Evolutionary conservation across 192 early-diverging fungal genomes (phyloP), one percentile per base, ranked within the genome.

Genomic region (Funneliformis geosporum): DNA sequence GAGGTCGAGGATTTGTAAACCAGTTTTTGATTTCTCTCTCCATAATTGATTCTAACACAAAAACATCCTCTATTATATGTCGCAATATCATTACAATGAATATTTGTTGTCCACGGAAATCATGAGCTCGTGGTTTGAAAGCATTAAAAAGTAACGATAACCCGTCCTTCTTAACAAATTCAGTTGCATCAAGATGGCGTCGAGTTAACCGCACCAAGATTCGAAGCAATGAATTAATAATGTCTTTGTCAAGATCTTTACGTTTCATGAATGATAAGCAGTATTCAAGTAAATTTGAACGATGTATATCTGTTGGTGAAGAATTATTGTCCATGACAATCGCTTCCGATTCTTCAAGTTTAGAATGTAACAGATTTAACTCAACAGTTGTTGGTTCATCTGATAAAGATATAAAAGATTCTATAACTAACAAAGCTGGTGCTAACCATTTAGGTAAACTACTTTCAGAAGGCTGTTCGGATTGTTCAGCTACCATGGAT

Each of bases 81-180:
- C 96, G 90, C 69, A 99, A 79, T n/a, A 99, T 94, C 80, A 97
- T 93, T 23, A 94, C 84, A 11, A 93, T 87, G 61, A 97, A 88
- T 46, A 91, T 89, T 60, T 92, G 92, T 73, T 96, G 94, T 18
- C 94, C 91, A 64, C 91, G 88, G 80, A 96, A 93, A 40, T 88
- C 88, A 68, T 89, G 90, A 12, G 91, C 82, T 28, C 90, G 84
- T 23, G 88, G 84, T 78, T 87, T 90, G 43, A 86, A 80, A 21
- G 87, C 79, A 18, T 88, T 83, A 83, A 95, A 91, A 8, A 97
- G 80, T 28, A 92, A 62, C 60, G 86, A 81, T 75, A 96, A 78
- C 12, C 94, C 91, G 59, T 89, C 89, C n/a, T 85, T 83, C 6
- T 90, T 85, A 44, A 96, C 84, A 76, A 98, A 95, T 69, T 88